Base-by-base conservation (phyloP, 106 monocot genomes). In the Acorus gramineus region DNA sequence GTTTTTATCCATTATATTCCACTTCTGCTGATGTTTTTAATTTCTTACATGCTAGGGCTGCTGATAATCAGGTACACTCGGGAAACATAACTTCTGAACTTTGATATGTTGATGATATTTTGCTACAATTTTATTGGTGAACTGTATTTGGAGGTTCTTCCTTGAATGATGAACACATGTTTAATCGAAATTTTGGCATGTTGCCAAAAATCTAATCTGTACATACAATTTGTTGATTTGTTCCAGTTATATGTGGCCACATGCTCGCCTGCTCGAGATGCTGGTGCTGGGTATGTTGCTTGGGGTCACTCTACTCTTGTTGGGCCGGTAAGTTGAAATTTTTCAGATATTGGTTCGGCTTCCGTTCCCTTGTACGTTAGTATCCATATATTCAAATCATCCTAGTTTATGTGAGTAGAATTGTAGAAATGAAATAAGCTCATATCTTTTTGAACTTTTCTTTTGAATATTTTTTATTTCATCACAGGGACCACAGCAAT, bases 301-400 rank as follows among this genome's bases (percentile, higher is more conserved):
- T 92, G 98, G 98, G 98, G 98, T 51, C 98, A 99, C 69, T 99
- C 98, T 11, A 99, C 98, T 11, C 85, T 99, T 61, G 85, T 89
- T 62, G 98, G 92, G 61, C 98, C 92, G 65, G 98, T 99, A 76
- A 89, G 92, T 76, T 44, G 5, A 67, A 14, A 13, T 28, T 4
- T 47, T 5, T 28, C 28, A 28, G n/a, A 28, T 28, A 28, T 28
- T 28, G 28, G 28, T 28, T 28, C n/a, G 28, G 28, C 28, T 28
- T 28, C 28, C 28, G 28, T 28, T 28, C 28, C 28, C 28, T 28
- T 28, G 1, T 1, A 28, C 1, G 28, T 28, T 1, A 28, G 28
- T 28, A 28, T 28, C 28, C 28, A 28, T 28, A 28, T 28, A 28
- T 28, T 0, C 28, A 28, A n/a, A 28, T 28, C 28, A 28, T 28